These are phyloP conservation scores for Starmerella vaccinii DNA, from an alignment of 805 yeast genomes.

Conservation along the genomic window DNA sequence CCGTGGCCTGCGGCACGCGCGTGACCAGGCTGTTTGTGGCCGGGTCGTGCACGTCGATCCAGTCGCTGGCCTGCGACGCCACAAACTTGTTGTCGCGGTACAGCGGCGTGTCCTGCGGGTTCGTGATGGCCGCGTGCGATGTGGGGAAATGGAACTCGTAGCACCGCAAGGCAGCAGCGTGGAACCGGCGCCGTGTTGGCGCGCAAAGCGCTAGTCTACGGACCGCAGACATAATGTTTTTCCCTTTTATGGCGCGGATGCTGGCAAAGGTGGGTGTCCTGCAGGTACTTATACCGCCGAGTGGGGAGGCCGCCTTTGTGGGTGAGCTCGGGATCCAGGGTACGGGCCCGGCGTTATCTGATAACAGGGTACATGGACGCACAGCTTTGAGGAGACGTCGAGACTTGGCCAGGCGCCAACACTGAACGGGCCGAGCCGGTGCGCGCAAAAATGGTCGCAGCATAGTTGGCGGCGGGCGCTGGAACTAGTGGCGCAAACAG, in stretches of 20 bases:
- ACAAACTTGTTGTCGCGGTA: slow-evolving; percentile 41
- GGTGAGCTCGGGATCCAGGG: neutral
- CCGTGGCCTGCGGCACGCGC: slow-evolving; percentile 63
- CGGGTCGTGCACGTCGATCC: slow-evolving; percentile 69
- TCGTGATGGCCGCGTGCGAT: slow-evolving; percentile 28
- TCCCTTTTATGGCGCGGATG: no score
- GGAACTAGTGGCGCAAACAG: neutral
- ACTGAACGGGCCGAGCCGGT: neutral
- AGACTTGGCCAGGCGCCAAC: neutral
- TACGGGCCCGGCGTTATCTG: neutral
- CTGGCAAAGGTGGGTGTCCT: no score
- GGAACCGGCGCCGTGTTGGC: slow-evolving; percentile 5
- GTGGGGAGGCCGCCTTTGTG: neutral
- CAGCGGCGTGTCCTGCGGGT: slow-evolving; percentile 31
- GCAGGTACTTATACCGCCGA: no score
- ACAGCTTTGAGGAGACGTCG: neutral
- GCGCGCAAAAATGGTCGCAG: neutral
- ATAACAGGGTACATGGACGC: neutral
- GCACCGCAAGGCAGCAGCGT: neutral
- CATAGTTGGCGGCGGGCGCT: neutral
- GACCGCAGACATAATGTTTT: neutral
- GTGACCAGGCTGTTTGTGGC: slow-evolving; percentile 59
- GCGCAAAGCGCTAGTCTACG: neutral
- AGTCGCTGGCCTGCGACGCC: slow-evolving; percentile 40
- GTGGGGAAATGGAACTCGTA: slow-evolving; percentile 24